phyloP scores from a whole-genome alignment of 73 alveolate genomes.

The Paramecium octaurelia region DNA sequence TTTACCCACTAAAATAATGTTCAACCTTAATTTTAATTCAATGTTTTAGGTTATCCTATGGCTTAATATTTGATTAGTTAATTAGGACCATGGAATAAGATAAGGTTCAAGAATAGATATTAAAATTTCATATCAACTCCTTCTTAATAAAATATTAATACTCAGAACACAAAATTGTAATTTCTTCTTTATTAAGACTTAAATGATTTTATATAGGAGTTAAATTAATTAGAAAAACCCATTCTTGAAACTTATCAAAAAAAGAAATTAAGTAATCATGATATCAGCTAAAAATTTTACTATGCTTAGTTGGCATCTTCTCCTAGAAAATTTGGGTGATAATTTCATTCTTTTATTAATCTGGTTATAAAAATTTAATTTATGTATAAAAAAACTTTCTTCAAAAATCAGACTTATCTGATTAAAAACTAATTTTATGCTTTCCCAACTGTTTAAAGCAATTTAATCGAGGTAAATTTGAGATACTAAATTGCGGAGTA shows the following conservation, averaged over 20 bases:
- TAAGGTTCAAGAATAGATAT: background rate
- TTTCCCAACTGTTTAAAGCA: background rate
- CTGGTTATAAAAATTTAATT: background rate
- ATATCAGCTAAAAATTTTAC: background rate
- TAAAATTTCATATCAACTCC: background rate
- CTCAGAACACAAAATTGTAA: background rate
- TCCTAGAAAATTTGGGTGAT: background rate
- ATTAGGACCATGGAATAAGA: conserved; percentile 5
- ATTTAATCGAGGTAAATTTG: background rate
- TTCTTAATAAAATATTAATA: background rate
- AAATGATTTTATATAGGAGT: background rate
- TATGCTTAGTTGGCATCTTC: background rate
- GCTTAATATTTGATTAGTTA: background rate
- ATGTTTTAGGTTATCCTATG: background rate
- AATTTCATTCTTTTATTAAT: background rate
- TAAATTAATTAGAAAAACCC: background rate
- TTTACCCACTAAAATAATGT: background rate
- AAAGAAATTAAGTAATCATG: background rate
- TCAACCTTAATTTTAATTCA: background rate
- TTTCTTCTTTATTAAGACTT: background rate
- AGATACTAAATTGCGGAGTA: background rate
- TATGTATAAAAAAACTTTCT: background rate
- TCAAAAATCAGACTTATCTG: background rate
- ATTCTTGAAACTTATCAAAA: background rate
- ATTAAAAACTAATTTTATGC: background rate